phyloP scores from a whole-genome alignment of 768 basidiomycete species.

The Mycena sanguinolenta region DNA sequence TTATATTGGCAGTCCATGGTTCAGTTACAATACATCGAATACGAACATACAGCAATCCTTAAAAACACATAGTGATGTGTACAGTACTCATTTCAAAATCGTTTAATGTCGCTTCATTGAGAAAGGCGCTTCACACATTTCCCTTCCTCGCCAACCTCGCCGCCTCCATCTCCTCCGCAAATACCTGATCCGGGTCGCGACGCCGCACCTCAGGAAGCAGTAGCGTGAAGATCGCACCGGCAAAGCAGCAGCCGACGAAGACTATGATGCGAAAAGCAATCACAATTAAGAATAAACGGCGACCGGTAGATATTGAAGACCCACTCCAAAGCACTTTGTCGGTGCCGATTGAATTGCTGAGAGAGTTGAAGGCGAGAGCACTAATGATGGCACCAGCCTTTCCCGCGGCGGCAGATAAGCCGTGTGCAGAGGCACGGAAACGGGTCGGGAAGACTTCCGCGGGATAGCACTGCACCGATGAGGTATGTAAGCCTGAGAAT shows the following conservation, averaged over 20 bases:
- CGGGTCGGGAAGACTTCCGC: conserved; percentile 87
- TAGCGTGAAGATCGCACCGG: conserved; percentile 59
- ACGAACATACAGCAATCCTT: no score
- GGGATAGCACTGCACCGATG: conserved; percentile 68
- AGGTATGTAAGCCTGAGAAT: background rate
- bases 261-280: conserved; percentile 53
- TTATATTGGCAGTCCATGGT: no score
- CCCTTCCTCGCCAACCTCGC: background rate
- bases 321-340: conserved; percentile 69
- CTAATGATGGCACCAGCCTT: conserved; percentile 73
- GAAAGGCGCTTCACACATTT: background rate
- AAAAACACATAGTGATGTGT: no score
- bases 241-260: conserved; percentile 64
- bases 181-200: conserved; percentile 64
- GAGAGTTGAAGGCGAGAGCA: conserved; percentile 68
- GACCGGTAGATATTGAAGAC: conserved; percentile 43
- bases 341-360: conserved; percentile 64
- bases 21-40: no score
- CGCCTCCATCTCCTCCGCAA: conserved; percentile 41
- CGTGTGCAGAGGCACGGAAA: conserved; percentile 81
- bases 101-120: background rate
- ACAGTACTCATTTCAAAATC: background rate
- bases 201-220: conserved; percentile 66
- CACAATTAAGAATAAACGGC: background rate
- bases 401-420: conserved; percentile 79